Base-by-base conservation (phyloP, 495 filamentous ascomycete genomes). In the Podospora tetraspora region DNA sequence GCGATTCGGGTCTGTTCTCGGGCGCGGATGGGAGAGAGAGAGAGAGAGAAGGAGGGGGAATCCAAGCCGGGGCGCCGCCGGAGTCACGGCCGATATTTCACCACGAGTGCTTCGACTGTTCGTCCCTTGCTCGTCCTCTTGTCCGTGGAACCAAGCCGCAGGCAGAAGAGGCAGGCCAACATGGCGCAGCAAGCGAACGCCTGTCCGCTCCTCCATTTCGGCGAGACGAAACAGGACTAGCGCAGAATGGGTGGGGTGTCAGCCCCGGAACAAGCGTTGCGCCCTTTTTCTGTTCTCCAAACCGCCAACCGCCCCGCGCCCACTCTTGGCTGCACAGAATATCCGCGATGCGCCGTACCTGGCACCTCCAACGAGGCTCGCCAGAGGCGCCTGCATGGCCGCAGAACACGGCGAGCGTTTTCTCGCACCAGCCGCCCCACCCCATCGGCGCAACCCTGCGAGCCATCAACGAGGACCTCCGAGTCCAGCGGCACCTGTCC, bases 31-130 rank as follows among this genome's bases (percentile, higher is more conserved):
- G 68, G 68, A 73, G 70, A 61, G 72, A 64, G 73, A 74, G 73
- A 74, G 68, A 73, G 72, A 62, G 66, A 73, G 61, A 72, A 76
- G 57, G 71, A 71, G 34, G 7, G 43, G 8, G 43, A 52, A 52
- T 52, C 43, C 60, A 67, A 67, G 67, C 29, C 61, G 66, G 32
- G 34, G 64, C 73, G 43, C 75, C 80, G 79, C 74, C 74, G 81
- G 82, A 83, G 81, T 83, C 81, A 83, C 64, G 74, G 71, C 76
- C 72, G 80, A 79, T 84, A 84, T 84, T 82, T 84, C 80, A 83
- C 70, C 78, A 68, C 52, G n/a, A n/a, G 34, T 21, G 27, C 43
- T 25, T 27, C 60, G 11, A 16, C 19, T 62, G 24, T 43, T n/a
- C 12, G 13, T 22, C 27, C 19, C 62, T 21, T 23, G 10, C 43